Base-by-base conservation (phyloP, 441 rosid species). In the Erodium trifolium region DNA sequence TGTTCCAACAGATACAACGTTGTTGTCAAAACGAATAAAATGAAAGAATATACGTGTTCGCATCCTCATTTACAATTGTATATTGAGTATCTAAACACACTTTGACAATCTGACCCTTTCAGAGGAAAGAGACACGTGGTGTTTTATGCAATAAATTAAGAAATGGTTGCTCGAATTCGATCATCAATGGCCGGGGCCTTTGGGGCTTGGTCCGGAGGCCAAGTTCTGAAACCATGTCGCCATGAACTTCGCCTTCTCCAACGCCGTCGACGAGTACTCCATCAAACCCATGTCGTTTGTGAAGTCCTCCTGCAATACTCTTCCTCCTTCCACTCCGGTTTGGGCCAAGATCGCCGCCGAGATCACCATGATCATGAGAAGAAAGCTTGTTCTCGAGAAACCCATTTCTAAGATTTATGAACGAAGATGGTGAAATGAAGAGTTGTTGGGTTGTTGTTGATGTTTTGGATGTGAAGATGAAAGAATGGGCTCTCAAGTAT, bases 121-220 rank as follows among this genome's bases (percentile, higher is more conserved):
- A 23, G 27, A 23, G 27, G 27, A 23, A 23, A 0, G 27, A 23
- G 27, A 23, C 27, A 23, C 27, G 27, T 23, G 27, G 27, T 23
- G 27, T 23, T 23, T 23, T 23, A 23, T 2, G 27, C 27, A 37
- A 3, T 3, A 37, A 37, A 37, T 37, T 37, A 37, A 37, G 41
- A 37, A 37, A 37, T 37, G 41, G 41, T 37, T 2, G 41, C 1
- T 37, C 8, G 41, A 3, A 7, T 2, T 35, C n/a, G 41, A 4
- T 0, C 4, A 37, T 45, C 51, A 45, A 45, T 86, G 88, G 17
- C 85, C 88, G 35, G 70, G 84, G 41, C 85, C 83, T 69, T 10
- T 69, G 18, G 86, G 80, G 59, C 88, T 84, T 23, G 88, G 85
- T 18, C 90, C 88, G 2, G 88, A 81, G 2, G 76, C 76, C 17